Evolutionary conservation across 768 basidiomycete species (phyloP).

Genomic region (Chalciporus pseudorubinellus): DNA sequence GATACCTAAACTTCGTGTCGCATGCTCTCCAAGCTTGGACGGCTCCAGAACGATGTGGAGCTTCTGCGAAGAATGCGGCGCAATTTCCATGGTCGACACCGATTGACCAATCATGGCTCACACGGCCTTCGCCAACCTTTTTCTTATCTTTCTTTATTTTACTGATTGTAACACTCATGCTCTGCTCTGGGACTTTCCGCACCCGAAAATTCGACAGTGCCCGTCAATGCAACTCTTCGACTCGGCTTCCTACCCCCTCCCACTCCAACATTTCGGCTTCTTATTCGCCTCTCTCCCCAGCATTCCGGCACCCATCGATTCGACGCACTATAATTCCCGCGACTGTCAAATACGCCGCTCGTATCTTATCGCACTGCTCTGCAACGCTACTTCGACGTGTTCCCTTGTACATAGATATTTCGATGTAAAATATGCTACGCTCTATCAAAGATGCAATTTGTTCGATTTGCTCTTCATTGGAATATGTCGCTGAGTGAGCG

Average conservation of each 20-base stretch:
- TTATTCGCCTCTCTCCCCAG: constrained; percentile 10
- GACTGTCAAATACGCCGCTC: constrained; percentile 16
- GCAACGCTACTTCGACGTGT: constrained; percentile 24
- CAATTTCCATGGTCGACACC: constrained; percentile 83
- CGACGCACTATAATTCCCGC: constrained; percentile 22
- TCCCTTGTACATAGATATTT: constrained; percentile 30
- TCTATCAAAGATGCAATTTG: constrained; percentile 10
- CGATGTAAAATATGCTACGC: constrained; percentile 25
- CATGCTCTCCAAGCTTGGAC: constrained; percentile 66
- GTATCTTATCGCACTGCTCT: constrained; percentile 18
- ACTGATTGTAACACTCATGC: constrained; percentile 30
- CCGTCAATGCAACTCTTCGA: constrained; percentile 24
- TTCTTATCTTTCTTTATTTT: constrained; percentile 33
- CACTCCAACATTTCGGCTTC: constrained; percentile 14
- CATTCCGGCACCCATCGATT: constrained; percentile 18
- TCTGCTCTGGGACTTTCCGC: constrained; percentile 19
- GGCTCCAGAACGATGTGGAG: constrained; percentile 82
- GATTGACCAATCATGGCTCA: constrained; percentile 40
- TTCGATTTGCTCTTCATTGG: too few species aligned
- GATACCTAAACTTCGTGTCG: constrained; percentile 80
- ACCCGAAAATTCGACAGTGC: constrained; percentile 26
- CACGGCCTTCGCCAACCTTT: constrained; percentile 11
- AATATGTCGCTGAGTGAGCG: too few species aligned
- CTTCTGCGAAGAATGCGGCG: constrained; percentile 85
- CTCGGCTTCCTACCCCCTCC: constrained; percentile 3